Base-by-base conservation (phyloP, 805 yeast genomes). In the Lachancea waltii region DNA sequence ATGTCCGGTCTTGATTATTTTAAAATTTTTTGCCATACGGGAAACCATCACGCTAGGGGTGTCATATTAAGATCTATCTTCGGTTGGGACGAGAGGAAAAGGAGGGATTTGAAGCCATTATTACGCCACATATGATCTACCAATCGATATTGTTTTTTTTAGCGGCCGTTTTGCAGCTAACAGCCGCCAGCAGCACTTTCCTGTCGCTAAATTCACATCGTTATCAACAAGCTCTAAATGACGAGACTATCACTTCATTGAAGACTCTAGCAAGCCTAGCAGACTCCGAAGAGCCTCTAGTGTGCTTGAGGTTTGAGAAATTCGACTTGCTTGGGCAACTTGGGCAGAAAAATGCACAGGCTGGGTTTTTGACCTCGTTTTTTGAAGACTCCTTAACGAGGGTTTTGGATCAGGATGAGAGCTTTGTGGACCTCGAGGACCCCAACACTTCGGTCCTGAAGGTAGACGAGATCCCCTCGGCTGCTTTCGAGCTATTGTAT, bases 301-400 rank as follows among this genome's bases (percentile, higher is more conserved):
- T 54, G 17, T 39, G 55, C 14, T 49, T 52, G 37, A 51, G 52
- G 32, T 54, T 56, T 31, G 29, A 40, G 14, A 43, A 45, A 13
- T 51, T 43, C 33, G 47, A 46, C 17, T 4, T 53, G 3, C 13
- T 50, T 17, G 47, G 44, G 14, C 38, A 38, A 10, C 34, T 40
- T 15, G 41, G 27, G 9, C 36, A 42, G 16, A 39, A 44, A 11
- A 39, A 35, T 10, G 36, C 30, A 9, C 33, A 36, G 10, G 42
- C 35, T 25, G 48, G 51, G 32, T 54, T 44, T 34, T 43, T 56
- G 28, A 36, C 48, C 24, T 33, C 43, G 8, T 47, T 48, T 32
- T 49, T 51, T 25, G 42, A 45, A 16, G 32, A 35, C n/a, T 44
- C 42, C 16, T 31, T 43, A 8, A 42, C 50, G 10, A 41, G 37